phyloP scores from a whole-genome alignment of 2,329 filamentous ascomycete species.

The Trichoderma sp. region DNA sequence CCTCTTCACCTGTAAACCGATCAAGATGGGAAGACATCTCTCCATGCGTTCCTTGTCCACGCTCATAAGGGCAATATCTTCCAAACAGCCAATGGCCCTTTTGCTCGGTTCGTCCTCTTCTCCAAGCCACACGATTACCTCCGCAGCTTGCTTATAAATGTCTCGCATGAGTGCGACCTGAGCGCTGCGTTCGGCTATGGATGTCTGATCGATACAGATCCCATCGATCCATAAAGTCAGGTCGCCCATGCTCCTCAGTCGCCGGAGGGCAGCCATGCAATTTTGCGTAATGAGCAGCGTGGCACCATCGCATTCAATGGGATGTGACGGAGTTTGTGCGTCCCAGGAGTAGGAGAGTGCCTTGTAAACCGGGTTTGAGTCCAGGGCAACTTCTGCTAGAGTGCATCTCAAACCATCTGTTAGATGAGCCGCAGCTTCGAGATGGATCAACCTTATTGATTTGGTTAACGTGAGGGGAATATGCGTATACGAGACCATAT shows the following conservation, averaged over 20 bases:
- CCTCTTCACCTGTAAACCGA: constrained; percentile 1
- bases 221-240: constrained; percentile 4
- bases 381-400: not conserved
- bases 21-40: not conserved
- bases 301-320: not conserved
- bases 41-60: not conserved
- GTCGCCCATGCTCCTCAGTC: not conserved
- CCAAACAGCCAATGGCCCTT: not conserved
- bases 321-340: not conserved
- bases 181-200: not conserved
- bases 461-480: not conserved
- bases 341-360: not conserved
- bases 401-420: not conserved
- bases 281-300: not conserved
- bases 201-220: not conserved
- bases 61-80: not conserved
- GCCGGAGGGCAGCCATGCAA: not conserved
- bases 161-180: constrained; percentile 6
- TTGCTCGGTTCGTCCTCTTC: not conserved
- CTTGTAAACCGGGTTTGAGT: not conserved
- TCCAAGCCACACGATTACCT: not conserved
- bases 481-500: not conserved
- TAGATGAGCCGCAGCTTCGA: not conserved
- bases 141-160: not conserved
- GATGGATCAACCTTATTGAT: not conserved